Evolutionary conservation across 2,329 filamentous ascomycete genomes (phyloP), one percentile per base, ranked within the genome.

Genomic region (Camillea tinctor): DNA sequence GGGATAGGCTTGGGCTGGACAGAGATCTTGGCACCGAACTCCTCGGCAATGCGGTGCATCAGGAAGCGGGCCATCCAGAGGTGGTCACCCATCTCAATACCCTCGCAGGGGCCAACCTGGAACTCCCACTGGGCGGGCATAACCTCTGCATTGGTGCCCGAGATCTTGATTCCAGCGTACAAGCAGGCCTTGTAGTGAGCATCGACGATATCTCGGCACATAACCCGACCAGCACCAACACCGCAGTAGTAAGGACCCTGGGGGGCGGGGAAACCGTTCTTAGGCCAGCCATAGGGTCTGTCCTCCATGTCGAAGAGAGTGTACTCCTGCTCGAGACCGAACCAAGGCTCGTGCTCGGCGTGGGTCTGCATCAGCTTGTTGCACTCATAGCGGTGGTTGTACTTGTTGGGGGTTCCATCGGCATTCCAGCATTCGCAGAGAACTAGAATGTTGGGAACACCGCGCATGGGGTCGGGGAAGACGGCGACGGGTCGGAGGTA

Each of bases 101-200:
- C 94, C 57, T 82, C 78, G 80, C 92, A 96, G 66, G 94, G 94
- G 60, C 94, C 94, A 72, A 97, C 91, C 77, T 97, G 94, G 88
- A 92, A 97, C 79, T 98, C 94, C 94, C 94, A 98, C 80, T 97
- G 94, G 62, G 91, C 93, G 66, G 93, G 90, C 91, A 97, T 96
- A 74, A 99, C 95, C 85, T 99, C 95, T 68, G 95, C 95, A 79
- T 99, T 99, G 82, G 95, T 98, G 74, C 95, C 95, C 23, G 93
- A 97, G 79, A 99, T 98, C 77, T 93, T 88, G 80, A 99, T 85
- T 62, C 90, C 89, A 62, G 94, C 87, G 77, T 92, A 97, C 78
- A 98, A 76, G 84, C 86, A 97, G 61, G 69, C 70, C 72, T 92
- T 92, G 88, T 92, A 93, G 82, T 96, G 92, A 66, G 91, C 89